Evolutionary conservation across 2,329 filamentous ascomycete genomes (phyloP).

Genomic region (Aspergillus vadensis): DNA sequence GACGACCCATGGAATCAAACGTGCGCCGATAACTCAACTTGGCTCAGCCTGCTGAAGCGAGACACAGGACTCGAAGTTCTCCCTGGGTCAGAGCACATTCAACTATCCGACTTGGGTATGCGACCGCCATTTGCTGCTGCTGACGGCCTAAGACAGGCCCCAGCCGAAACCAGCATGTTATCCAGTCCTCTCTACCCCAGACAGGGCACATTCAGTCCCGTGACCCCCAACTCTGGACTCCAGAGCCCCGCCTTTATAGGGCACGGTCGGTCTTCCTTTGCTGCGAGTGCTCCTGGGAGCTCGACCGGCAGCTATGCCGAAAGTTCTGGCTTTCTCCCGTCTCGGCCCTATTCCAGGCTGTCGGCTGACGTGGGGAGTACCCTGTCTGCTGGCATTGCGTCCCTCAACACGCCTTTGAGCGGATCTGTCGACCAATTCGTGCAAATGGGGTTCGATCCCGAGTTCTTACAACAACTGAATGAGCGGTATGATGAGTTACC

Average conservation of each 20-base stretch:
- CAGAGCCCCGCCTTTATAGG: slow-evolving; percentile 35
- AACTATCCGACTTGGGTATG: slow-evolving; percentile 44
- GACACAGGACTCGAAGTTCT: slow-evolving; percentile 42
- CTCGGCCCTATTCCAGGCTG: slow-evolving; percentile 28
- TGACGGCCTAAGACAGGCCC: slow-evolving; percentile 37
- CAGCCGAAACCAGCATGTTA: slow-evolving; percentile 37
- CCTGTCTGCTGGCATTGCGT: slow-evolving; percentile 32
- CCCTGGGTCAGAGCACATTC: slow-evolving; percentile 36
- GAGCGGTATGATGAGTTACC: slow-evolving; percentile 38
- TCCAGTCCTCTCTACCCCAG: slow-evolving; percentile 28
- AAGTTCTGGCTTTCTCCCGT: slow-evolving; percentile 34
- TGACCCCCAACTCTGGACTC: slow-evolving; percentile 33
- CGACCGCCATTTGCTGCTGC: slow-evolving; percentile 46
- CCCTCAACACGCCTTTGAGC: slow-evolving; percentile 36
- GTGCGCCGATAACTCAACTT: slow-evolving; percentile 50
- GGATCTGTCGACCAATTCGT: slow-evolving; percentile 36
- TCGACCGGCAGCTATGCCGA: slow-evolving; percentile 39
- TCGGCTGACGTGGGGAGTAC: slow-evolving; percentile 39
- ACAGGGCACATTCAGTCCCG: slow-evolving; percentile 26
- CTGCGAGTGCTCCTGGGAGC: slow-evolving; percentile 39
- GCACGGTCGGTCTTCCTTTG: slow-evolving; percentile 38
- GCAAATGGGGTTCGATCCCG: slow-evolving; percentile 43
- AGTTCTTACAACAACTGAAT: slow-evolving; percentile 40
- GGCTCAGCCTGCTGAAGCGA: slow-evolving; percentile 49
- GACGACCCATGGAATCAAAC: slow-evolving; percentile 47